These are phyloP conservation scores for Exsudoporus floridanus DNA, from an alignment of 1,284 basidiomycete genomes.

Conservation along the genomic window DNA sequence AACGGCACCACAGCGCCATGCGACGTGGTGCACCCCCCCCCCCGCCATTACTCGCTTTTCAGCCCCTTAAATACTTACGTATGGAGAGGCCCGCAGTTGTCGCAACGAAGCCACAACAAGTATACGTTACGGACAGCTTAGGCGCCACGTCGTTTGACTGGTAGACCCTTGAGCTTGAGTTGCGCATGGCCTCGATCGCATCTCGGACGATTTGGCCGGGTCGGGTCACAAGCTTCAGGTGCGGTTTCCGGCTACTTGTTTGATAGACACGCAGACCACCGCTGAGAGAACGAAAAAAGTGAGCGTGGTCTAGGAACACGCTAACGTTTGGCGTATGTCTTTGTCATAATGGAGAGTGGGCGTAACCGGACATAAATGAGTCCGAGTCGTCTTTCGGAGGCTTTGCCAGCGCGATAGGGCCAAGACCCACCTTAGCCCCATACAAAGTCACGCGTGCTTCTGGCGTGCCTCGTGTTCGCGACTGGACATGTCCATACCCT, in stretches of 20 bases:
- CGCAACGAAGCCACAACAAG: not conserved
- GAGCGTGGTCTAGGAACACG: not conserved
- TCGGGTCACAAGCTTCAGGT: not conserved
- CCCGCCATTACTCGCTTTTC: not conserved
- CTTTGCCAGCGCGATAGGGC: slow-evolving; percentile 9
- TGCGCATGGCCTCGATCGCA: too few relatives aligned
- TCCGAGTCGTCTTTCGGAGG: not conserved
- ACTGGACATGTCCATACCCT: slow-evolving; percentile 6
- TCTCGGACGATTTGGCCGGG: slow-evolving; percentile 9
- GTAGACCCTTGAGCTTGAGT: not conserved
- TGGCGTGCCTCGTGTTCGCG: slow-evolving; percentile 31
- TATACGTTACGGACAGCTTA: not conserved
- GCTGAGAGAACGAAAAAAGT: not conserved
- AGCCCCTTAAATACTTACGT: not conserved
- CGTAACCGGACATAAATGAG: slow-evolving; percentile 4
- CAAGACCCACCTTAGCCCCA: slow-evolving; percentile 27
- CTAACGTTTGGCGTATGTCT: not conserved
- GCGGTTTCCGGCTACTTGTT: not conserved
- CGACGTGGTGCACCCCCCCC: not conserved
- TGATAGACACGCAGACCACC: not conserved
- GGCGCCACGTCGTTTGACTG: not conserved
- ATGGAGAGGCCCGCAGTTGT: not conserved
- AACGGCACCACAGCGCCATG: not conserved
- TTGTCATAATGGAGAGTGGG: not conserved
- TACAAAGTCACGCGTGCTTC: slow-evolving; percentile 26